Evolutionary conservation across 768 basidiomycete species (phyloP), one percentile per base, ranked within the genome.

Genomic region (Melanogaster broomeanus): DNA sequence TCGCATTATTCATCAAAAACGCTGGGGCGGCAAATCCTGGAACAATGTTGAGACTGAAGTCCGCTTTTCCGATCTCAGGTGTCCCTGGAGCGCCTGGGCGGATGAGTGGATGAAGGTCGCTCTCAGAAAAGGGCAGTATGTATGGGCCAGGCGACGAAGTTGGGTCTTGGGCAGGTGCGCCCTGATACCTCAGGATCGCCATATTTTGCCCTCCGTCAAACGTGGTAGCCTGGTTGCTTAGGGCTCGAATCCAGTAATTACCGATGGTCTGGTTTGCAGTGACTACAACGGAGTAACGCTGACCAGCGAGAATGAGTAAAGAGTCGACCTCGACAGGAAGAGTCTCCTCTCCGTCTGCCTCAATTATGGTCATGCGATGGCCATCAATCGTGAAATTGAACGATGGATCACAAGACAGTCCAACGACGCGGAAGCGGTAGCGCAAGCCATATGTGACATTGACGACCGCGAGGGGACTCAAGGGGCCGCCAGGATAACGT

Each of bases 281-380:
- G 1, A 81, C 57, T 11, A 80, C 62, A 49, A 79, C 68, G 1
- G 77, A 79, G 51, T 78, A 79, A 25, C 78, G 72, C 53, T 81
- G 78, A 4, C 73, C 77, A 6, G 68, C 49, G 10, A 61, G 65
- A 11, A 74, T 68, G 12, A 64, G 57, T 16, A 75, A 45, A 13
- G 58, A 65, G 41, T 77, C 74, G 8, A 75, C 74, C 0, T 62
- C 55, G 3, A 75, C 50, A 5, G 76, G 76, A 22, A 70, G 51
- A 15, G 71, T 70, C 42, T 68, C 72, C 12, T 73, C 50, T 3
- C 72, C 72, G 45, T 79, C 78, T 10, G 68, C 75, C 59, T 75
- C 72, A 30, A 77, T 74, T 49, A 77, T 64, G 4, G 67, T 74
- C 51, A 62, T 38, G 1, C n/a, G 8, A 24, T 67, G 65, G 3